Conservation (phyloP, 805 yeast species). For the Helenozyma baotianmanensis region DNA sequence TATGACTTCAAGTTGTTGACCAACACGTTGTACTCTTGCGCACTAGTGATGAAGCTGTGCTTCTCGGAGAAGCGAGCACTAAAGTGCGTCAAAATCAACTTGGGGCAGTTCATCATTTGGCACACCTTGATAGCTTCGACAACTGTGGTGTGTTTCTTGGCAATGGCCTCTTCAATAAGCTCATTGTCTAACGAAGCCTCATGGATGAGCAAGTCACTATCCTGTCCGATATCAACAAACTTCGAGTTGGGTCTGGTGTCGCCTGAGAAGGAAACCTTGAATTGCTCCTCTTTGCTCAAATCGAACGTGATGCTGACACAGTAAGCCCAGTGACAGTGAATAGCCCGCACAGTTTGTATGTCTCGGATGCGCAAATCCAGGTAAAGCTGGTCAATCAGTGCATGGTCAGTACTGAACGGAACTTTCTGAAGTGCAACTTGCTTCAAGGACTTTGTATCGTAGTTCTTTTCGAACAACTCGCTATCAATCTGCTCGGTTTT, state of each 20-base stretch:
- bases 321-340: slow-evolving; percentile 83
- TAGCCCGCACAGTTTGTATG: slow-evolving; percentile 66
- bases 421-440: slow-evolving; percentile 8
- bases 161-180: slow-evolving; percentile 68
- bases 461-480: slow-evolving; percentile 30
- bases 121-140: slow-evolving; percentile 78
- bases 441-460: slow-evolving; percentile 18
- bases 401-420: too few relatives aligned
- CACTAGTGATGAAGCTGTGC: slow-evolving; percentile 24
- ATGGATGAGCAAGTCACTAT: slow-evolving; percentile 76
- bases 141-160: slow-evolving; percentile 83
- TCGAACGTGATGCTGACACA: slow-evolving; percentile 50
- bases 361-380: slow-evolving; percentile 38
- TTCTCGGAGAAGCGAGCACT: slow-evolving; percentile 70
- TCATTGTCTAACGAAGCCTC: slow-evolving; percentile 90
- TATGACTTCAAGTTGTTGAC: slow-evolving; percentile 25
- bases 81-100: slow-evolving; percentile 82
- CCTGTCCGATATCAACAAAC: slow-evolving; percentile 63
- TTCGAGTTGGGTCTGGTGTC: slow-evolving; percentile 80
- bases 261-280: slow-evolving; percentile 85
- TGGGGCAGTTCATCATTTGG: slow-evolving; percentile 63
- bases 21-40: slow-evolving; percentile 18
- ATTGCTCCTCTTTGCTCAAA: slow-evolving; percentile 36
- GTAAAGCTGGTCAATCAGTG: slow-evolving; percentile 36
- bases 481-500: slow-evolving; percentile 26